These are phyloP conservation scores for Diaporthe velutina DNA, from an alignment of 2,329 filamentous ascomycete genomes.

Conservation along the genomic window DNA sequence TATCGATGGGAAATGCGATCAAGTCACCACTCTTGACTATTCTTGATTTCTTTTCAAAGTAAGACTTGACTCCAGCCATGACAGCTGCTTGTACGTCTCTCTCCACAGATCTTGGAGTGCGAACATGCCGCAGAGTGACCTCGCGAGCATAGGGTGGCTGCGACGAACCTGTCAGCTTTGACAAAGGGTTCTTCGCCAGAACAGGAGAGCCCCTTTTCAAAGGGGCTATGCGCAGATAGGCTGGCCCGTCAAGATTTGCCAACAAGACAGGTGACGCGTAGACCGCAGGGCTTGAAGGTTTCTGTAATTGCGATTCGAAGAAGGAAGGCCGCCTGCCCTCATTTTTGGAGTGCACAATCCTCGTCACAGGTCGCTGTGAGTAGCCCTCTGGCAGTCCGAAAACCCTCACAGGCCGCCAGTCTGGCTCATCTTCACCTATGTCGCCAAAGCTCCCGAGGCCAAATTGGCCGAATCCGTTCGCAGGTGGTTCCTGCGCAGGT, in stretches of 20 bases:
- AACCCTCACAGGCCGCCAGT: slow-evolving; percentile 88
- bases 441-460: slow-evolving; percentile 76
- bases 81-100: slow-evolving; percentile 86
- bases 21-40: slow-evolving; percentile 90
- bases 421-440: slow-evolving; percentile 70
- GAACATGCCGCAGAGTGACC: slow-evolving; percentile 88
- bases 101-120: slow-evolving; percentile 90
- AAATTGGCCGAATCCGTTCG: slow-evolving; percentile 75
- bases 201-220: slow-evolving; percentile 65
- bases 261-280: slow-evolving; percentile 90
- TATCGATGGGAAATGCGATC: slow-evolving; percentile 90
- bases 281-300: slow-evolving; percentile 68
- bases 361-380: slow-evolving; percentile 70
- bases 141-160: slow-evolving; percentile 75
- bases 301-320: slow-evolving; percentile 77
- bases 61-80: slow-evolving; percentile 86
- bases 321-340: slow-evolving; percentile 69
- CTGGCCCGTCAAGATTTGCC: slow-evolving; percentile 84
- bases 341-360: slow-evolving; percentile 68
- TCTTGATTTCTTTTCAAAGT: slow-evolving; percentile 87
- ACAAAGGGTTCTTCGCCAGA: slow-evolving; percentile 64
- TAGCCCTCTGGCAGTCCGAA: slow-evolving; percentile 88
- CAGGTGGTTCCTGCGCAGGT: slow-evolving; percentile 78
- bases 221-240: slow-evolving; percentile 83
- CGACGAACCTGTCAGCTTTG: slow-evolving; percentile 67